A percentile compares a stretch with the other conserved stretches of the same genome.
Conservation (phyloP, 2,329 filamentous ascomycete genomes). For the Sordariomycetes sp. region DNA sequence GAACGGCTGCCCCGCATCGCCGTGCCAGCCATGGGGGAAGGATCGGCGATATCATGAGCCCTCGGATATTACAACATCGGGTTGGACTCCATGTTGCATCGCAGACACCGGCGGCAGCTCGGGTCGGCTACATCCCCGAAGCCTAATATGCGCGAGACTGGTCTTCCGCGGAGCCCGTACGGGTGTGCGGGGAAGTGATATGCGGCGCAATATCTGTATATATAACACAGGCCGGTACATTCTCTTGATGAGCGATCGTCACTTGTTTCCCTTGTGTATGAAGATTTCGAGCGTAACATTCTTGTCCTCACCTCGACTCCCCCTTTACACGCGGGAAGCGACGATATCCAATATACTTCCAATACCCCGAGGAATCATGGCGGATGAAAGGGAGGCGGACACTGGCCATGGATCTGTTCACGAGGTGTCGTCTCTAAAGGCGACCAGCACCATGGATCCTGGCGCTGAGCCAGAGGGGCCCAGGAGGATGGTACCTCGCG, state of each 20-base stretch:
- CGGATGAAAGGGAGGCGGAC: neutral
- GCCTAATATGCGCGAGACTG: neutral
- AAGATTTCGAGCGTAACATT: neutral
- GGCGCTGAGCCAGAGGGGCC: neutral
- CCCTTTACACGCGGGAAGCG: neutral
- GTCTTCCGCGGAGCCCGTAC: too few species aligned
- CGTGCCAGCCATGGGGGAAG: neutral
- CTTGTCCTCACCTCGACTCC: neutral
- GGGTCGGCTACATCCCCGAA: neutral
- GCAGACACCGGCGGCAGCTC: neutral
- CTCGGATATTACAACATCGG: neutral
- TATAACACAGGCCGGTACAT: neutral
- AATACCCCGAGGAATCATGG: neutral
- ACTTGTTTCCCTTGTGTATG: neutral
- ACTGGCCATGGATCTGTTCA: neutral
- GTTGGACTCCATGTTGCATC: neutral
- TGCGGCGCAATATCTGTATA: neutral
- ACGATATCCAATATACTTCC: neutral
- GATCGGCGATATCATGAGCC: neutral
- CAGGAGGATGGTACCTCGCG: conserved; percentile 12
- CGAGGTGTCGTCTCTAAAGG: neutral
- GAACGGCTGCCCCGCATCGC: neutral
- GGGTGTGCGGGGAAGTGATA: neutral
- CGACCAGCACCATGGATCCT: neutral
- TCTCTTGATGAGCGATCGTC: neutral